These are phyloP conservation scores for Hylodesmum podocarpum DNA, from an alignment of 306 rosid genomes.

Conservation along the genomic window DNA sequence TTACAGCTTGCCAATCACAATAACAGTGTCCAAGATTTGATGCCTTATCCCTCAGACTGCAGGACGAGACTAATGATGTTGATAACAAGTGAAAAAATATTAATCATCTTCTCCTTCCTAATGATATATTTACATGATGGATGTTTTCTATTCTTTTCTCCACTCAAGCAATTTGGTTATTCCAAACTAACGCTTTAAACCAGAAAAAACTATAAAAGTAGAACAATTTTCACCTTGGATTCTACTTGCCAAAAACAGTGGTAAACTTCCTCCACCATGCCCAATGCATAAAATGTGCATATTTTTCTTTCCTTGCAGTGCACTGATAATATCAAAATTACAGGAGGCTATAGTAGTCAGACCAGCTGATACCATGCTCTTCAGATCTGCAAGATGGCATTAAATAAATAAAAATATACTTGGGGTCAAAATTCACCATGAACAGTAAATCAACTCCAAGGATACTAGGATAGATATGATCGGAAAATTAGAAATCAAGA, in stretches of 20 bases:
- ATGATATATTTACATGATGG: background rate
- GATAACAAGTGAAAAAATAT: background rate
- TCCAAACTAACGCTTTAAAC: background rate
- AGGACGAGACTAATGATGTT: background rate
- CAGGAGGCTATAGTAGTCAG: conserved; percentile 70
- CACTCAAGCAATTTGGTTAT: background rate
- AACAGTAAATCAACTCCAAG: conserved; percentile 8
- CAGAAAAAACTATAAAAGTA: background rate
- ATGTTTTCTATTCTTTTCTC: background rate
- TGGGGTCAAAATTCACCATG: background rate
- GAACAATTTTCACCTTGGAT: conserved; percentile 59
- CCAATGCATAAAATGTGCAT: conserved; percentile 84
- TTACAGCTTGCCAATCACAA: background rate
- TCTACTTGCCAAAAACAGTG: conserved; percentile 81
- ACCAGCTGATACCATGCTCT: conserved; percentile 91
- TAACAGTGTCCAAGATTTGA: background rate
- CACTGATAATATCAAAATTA: conserved; percentile 58
- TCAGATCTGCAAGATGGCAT: conserved; percentile 62
- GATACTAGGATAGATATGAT: background rate
- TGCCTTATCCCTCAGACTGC: background rate
- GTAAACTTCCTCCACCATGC: conserved; percentile 96
- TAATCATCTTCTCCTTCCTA: background rate
- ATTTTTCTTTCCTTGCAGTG: conserved; percentile 54
- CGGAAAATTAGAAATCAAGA: background rate
- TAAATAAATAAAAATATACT: conserved; percentile 9